Percentiles rank a stretch among this genome's conserved stretches.
Conservation (phyloP, 2,329 filamentous ascomycete species). For the Paecilomyces formosus region DNA sequence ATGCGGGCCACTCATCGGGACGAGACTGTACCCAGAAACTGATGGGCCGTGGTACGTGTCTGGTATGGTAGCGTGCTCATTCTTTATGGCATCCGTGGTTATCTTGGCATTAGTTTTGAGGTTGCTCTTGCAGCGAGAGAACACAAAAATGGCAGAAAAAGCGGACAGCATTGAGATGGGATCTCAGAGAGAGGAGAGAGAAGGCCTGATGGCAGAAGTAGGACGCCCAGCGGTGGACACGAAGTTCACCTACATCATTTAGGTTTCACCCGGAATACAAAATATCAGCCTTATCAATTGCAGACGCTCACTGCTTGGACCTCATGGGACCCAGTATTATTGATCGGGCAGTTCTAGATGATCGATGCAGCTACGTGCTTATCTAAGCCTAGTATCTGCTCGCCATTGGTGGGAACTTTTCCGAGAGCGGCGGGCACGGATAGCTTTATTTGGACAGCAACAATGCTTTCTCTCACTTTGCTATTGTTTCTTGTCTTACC, state of each 20-base stretch:
- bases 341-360: not conserved
- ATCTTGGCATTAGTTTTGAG: conserved; percentile 49
- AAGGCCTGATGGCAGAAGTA: conserved; percentile 5
- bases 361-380: not conserved
- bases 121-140: conserved; percentile 46
- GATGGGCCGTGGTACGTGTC: conserved; percentile 56
- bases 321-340: not conserved
- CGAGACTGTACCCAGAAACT: conserved; percentile 52
- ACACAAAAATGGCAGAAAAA: conserved; percentile 33
- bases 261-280: not conserved
- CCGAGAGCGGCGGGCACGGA: not conserved
- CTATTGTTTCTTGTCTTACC: not conserved
- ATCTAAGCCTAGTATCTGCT: not conserved
- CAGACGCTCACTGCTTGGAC: not conserved
- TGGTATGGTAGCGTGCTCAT: conserved; percentile 57
- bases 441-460: not conserved
- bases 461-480: not conserved
- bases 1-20: conserved; percentile 66
- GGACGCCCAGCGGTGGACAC: not conserved
- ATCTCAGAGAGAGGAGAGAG: conserved; percentile 5
- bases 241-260: not conserved
- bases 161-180: conserved; percentile 10
- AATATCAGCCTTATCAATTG: not conserved
- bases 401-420: not conserved
- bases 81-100: conserved; percentile 56